These are phyloP conservation scores for Allantophomopsis cytisporea DNA, from an alignment of 2,329 filamentous ascomycete species.

Conservation along the genomic window DNA sequence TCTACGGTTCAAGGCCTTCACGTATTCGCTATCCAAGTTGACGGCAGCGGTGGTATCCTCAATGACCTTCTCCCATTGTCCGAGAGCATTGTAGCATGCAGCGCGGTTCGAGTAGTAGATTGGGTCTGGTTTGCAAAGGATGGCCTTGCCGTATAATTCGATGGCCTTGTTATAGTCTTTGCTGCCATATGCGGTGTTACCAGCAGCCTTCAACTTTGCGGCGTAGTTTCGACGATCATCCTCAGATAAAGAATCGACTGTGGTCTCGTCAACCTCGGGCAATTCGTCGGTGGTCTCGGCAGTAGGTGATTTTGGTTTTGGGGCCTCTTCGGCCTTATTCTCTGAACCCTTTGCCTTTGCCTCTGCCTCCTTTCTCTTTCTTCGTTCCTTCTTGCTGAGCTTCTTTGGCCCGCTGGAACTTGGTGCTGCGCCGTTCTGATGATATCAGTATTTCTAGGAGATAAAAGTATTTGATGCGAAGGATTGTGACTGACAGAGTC, in stretches of 20 bases:
- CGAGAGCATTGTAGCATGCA: constrained; percentile 89
- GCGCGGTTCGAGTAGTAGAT: constrained; percentile 99
- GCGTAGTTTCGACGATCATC: constrained; percentile 78
- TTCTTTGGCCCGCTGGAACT: constrained; percentile 35
- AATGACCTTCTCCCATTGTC: constrained; percentile 89
- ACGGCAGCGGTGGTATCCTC: constrained; percentile 94
- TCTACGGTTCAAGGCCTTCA: constrained; percentile 93
- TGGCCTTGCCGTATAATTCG: constrained; percentile 87
- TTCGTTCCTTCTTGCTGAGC: constrained; percentile 78
- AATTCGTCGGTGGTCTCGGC: constrained; percentile 52
- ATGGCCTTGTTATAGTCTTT: constrained; percentile 94
- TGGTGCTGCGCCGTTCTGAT: too few species aligned
- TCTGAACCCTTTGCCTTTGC: constrained; percentile 60
- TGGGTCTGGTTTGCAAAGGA: constrained; percentile 91
- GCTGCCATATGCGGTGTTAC: constrained; percentile 89
- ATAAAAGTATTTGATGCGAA: background rate
- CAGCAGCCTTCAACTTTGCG: constrained; percentile 82
- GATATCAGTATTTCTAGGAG: constrained; percentile 5
- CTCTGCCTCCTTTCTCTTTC: constrained; percentile 73
- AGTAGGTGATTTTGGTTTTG: constrained; percentile 31
- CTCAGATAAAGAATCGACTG: constrained; percentile 32
- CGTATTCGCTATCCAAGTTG: constrained; percentile 85
- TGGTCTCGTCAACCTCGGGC: constrained; percentile 49
- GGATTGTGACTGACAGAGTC: constrained; percentile 32
- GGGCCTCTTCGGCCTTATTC: constrained; percentile 52